Base-by-base conservation (phyloP, 2,329 filamentous ascomycete species). In the Penicillium thymicola region DNA sequence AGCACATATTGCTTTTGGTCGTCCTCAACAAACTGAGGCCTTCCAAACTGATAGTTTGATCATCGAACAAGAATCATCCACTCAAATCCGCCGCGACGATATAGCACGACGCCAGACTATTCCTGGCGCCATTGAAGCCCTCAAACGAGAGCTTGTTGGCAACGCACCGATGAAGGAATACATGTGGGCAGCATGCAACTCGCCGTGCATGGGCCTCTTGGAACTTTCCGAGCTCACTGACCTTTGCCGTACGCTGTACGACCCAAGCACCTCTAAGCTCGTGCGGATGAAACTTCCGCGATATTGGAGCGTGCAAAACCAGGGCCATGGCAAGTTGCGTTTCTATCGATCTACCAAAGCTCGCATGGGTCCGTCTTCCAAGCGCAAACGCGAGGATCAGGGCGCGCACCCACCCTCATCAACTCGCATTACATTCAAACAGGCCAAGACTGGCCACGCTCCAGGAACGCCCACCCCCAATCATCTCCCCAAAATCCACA, bases 1-100 rank as follows among this genome's bases (percentile, higher is more conserved):
- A 16, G 85, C 82, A 4, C 76, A 80, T 51, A 77, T 86, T 54
- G 85, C 85, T 4, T 81, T 86, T 48, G 83, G 82, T n/a, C 78
- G 81, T 66, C 62, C 59, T 74, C 64, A 63, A 68, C 60, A 56
- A 67, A 23, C 67, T 71, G 54, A 67, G 18, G 61, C 72, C 7
- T 58, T 66, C 14, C 69, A 74, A 27, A 61, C 65, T 13, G 74
- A 76, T 44, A 75, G 75, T 14, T 70, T 87, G n/a, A 78, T 85
- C 27, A 79, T 87, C 45, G 84, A 85, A 62, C 79, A 82, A 65
- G 82, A 82, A 55, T 76, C 75, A 6, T 74, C 75, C 11, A 80
- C 77, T 1, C 78, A 81, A 49, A 73, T 76, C 21, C 80, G 82
- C n/a, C 78, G 80, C 57, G 76, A 79, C 1, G 80, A 82, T 58